Base-by-base conservation (phyloP, 345 rosid species). In the Syzygium aromaticum region DNA sequence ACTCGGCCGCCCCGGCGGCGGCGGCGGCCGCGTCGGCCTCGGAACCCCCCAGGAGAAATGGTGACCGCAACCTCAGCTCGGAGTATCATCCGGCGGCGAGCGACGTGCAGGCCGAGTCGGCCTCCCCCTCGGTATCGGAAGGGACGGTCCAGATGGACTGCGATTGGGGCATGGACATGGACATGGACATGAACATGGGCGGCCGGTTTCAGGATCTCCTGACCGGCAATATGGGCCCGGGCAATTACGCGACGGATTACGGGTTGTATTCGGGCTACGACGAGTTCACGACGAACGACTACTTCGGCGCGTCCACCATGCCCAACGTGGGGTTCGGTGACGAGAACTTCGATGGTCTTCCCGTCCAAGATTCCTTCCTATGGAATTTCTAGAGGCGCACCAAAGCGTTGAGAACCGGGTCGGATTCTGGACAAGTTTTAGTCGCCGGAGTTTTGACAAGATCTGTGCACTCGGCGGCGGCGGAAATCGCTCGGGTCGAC, bases 251-350 rank as follows among this genome's bases (percentile, higher is more conserved):
- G 25, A 28, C 87, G 52, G 95, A 95, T 30, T 94, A 91, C 23
- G 98, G 93, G 85, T 61, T 87, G 11, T 93, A 93, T 85, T 90
- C 94, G 19, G 93, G 90, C 77, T 93, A 94, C 86, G 96, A 93
- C 89, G 94, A 93, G 8, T 90, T 93, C 49, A 38, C 82, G 52
- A 73, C 85, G 2, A 87, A 87, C 63, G 94, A 93, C 52, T 90
- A 89, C 86, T 92, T 89, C 27, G 89, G 87, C 30, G 87, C 91
- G 28, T 83, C 89, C 52, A 9, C 84, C 33, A 86, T 89, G 3
- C 64, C 87, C 4, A 53, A 86, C 9, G 93, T 38, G 51, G 61
- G 86, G 9, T 87, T 54, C 52, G 93, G 88, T 25, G 94, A 88
- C 23, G 94, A 92, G 59, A 90, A 30, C 86, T 77, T 87, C 40